Base-by-base conservation (phyloP, 2,329 filamentous ascomycete species). In the Myriosclerotinia curreyana region DNA sequence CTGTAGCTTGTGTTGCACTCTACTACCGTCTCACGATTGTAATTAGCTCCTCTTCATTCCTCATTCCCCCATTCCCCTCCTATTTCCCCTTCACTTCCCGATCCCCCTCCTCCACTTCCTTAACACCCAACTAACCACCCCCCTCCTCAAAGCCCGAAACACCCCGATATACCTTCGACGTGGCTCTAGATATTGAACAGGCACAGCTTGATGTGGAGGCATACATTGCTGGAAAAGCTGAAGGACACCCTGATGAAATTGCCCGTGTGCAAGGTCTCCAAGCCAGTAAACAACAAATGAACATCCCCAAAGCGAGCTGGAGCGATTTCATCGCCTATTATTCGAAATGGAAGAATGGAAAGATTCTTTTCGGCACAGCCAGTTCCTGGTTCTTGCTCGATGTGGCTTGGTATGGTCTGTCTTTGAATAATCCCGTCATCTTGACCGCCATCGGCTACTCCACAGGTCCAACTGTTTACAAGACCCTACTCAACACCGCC, bases 81-180 rank as follows among this genome's bases (percentile, higher is more conserved):
- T n/a, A n/a, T n/a, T n/a, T n/a, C n/a, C n/a, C n/a, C n/a, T n/a
- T n/a, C n/a, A n/a, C n/a, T n/a, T n/a, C n/a, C n/a, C n/a, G n/a
- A n/a, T n/a, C n/a, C n/a, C n/a, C n/a, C n/a, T n/a, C n/a, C n/a
- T n/a, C n/a, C n/a, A n/a, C n/a, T n/a, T n/a, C n/a, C n/a, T n/a
- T n/a, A n/a, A n/a, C n/a, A n/a, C n/a, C n/a, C n/a, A n/a, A n/a
- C n/a, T n/a, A n/a, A n/a, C n/a, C n/a, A n/a, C n/a, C n/a, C n/a
- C n/a, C n/a, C n/a, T n/a, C n/a, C n/a, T n/a, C n/a, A n/a, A n/a
- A n/a, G n/a, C 91, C 91, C 34, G 91, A 96, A 78, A 94, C 91
- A 36, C 91, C 91, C 60, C 89, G 91, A 28, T 96, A 95, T 78
- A 95, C 91, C 31, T 95, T 96, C 71, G 91, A 96, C 74, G 85